phyloP scores from a whole-genome alignment of 2,329 filamentous ascomycete genomes.

The Bipolaris victoriae region DNA sequence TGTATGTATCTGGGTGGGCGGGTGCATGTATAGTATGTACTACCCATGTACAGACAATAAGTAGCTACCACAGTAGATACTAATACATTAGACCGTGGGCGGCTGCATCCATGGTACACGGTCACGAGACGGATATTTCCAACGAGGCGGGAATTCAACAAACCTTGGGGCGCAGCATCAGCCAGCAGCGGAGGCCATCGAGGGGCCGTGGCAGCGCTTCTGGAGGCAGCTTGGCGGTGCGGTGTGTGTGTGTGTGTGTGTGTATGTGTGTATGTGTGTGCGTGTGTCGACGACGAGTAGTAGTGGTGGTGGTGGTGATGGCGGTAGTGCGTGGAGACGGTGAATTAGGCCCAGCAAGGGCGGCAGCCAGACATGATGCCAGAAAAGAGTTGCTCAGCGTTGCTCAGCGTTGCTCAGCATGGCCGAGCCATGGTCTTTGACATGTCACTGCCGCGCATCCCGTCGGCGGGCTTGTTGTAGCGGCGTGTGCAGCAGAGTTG shows the following conservation, averaged over 20 bases:
- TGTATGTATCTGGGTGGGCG: too few species aligned
- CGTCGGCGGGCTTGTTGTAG: slow-evolving; percentile 31
- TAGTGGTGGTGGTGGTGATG: not conserved
- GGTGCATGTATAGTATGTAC: too few species aligned
- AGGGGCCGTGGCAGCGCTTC: slow-evolving; percentile 22
- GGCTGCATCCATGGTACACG: slow-evolving; percentile 14
- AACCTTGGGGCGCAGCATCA: slow-evolving; percentile 13
- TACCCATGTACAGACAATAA: too few species aligned
- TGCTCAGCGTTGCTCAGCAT: slow-evolving; percentile 17
- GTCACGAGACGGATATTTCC: not conserved
- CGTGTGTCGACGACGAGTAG: not conserved
- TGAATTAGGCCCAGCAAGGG: not conserved
- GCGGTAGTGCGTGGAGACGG: not conserved
- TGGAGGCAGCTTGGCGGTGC: slow-evolving; percentile 5
- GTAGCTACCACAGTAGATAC: too few species aligned
- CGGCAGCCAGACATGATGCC: not conserved
- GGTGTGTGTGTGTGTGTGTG: not conserved
- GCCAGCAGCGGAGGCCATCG: slow-evolving; percentile 26
- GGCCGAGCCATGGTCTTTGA: slow-evolving; percentile 9
- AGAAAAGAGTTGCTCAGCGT: slow-evolving; percentile 9
- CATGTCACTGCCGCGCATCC: slow-evolving; percentile 32
- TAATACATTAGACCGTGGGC: not conserved
- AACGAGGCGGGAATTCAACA: slow-evolving; percentile 9
- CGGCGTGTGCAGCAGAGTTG: slow-evolving; percentile 17
- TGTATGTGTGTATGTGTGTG: not conserved